Base-by-base conservation (phyloP, 2,329 filamentous ascomycete genomes). In the Colletotrichum tabaci region DNA sequence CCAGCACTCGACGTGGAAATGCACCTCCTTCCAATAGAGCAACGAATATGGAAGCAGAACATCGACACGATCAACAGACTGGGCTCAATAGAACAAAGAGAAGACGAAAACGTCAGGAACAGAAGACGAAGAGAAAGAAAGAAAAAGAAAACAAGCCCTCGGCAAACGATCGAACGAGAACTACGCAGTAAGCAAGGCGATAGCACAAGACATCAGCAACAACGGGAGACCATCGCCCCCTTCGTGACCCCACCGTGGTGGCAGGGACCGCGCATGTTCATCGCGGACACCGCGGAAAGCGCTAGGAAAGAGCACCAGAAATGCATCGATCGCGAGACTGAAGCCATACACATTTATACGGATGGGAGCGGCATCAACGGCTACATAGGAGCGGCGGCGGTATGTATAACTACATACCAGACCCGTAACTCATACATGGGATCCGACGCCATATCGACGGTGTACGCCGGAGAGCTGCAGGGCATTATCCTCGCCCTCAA, bases 1-100 rank as follows among this genome's bases (percentile, higher is more conserved):
- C 7, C 13, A 62, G 47, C 13, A 40, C 47, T 62, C 30, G 35
- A 62, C 16, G 16, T 62, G 18, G 35, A 53, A 18, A 62, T 61
- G 21, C 35, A 61, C 49, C 58, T 61, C 58, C 16, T 61, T 10
- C 21, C 10, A 61, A 18, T 61, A 26, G 21, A 62, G 53, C 13
- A 62, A 62, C 18, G 53, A 13, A 62, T 62, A 53, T 53, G 18
- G 35, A 62, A 62, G 53, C 16, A 62, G 13, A 62, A 62, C 44
- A 62, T 53, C 13, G 16, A 62, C 13, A 44, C 47, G 23, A 26
- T 26, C 3, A 26, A 26, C 23, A 26, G 23, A 26, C 23, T 26
- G 23, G 23, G 23, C 23, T 26, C 3, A 26, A 26, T 26, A 26
- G 23, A 26, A 26, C 23, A 26, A 26, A 26, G 23, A 26, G 23